Percentiles rank a stretch among this genome's conserved stretches.
phyloP scores from a whole-genome alignment of 108 stramenopile species.

The Pseudonitzschia delicatissima region DNA sequence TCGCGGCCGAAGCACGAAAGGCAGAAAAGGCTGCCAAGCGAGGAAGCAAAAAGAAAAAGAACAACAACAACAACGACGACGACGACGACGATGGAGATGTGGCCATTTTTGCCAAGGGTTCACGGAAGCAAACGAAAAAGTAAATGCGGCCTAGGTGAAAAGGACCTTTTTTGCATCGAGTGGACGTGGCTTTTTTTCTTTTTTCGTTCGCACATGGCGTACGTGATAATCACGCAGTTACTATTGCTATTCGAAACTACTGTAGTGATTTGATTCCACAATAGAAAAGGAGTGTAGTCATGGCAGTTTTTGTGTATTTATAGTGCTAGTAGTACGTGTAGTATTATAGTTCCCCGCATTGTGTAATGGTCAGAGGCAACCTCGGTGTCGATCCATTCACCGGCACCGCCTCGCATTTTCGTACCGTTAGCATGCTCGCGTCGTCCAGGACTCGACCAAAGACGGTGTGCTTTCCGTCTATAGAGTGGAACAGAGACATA shows the following conservation, averaged over 20 bases:
- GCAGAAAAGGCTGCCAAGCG: slow-evolving; percentile 24
- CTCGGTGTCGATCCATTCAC: slow-evolving; percentile 67
- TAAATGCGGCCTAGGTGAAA: background rate
- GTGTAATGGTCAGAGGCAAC: slow-evolving; percentile 65
- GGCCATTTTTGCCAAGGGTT: slow-evolving; percentile 34
- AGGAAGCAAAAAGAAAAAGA: slow-evolving; percentile 29
- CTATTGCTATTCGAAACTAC: no score
- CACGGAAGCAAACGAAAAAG: slow-evolving; percentile 35
- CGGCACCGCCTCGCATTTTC: slow-evolving; percentile 86
- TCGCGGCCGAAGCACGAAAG: slow-evolving; percentile 42
- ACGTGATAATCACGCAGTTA: no score
- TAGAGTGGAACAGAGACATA: slow-evolving; percentile 12
- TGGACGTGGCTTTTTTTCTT: background rate
- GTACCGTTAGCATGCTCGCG: slow-evolving; percentile 84
- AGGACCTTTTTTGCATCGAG: background rate
- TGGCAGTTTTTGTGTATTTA: no score
- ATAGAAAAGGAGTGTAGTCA: no score
- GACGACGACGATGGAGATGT: slow-evolving; percentile 48
- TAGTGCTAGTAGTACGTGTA: no score
- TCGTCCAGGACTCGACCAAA: slow-evolving; percentile 96
- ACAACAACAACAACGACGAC: slow-evolving; percentile 23
- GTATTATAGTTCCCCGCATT: slow-evolving; percentile 84
- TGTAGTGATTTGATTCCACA: no score
- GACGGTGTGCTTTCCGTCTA: slow-evolving; percentile 91
- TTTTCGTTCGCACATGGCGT: no score